phyloP scores from a whole-genome alignment of 2,329 filamentous ascomycete species.

The Fusarium austroafricanum region DNA sequence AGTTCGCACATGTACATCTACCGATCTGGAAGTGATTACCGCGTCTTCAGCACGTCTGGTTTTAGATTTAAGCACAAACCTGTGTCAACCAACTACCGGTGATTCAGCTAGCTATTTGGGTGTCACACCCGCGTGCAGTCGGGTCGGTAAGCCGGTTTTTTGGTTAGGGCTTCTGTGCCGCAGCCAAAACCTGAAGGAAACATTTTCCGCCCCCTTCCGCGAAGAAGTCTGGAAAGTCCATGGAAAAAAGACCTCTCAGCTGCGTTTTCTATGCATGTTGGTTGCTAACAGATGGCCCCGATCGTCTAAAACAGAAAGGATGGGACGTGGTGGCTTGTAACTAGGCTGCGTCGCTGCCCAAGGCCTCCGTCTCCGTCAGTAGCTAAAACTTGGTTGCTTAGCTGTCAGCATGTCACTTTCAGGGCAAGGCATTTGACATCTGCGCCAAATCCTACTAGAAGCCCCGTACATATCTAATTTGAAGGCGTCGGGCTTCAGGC shows the following conservation, averaged over 20 bases:
- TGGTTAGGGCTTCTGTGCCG: background rate
- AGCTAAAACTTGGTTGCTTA: conserved; percentile 17
- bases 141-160: too few species aligned
- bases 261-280: conserved; percentile 1
- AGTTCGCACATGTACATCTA: background rate
- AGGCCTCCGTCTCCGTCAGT: background rate
- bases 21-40: conserved; percentile 16
- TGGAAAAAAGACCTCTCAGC: too few species aligned
- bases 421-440: background rate
- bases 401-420: background rate
- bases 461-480: background rate
- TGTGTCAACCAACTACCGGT: background rate
- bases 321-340: background rate
- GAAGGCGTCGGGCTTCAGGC: background rate
- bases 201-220: background rate
- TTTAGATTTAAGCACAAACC: background rate
- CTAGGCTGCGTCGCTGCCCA: conserved; percentile 1
- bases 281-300: background rate
- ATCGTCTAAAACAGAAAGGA: conserved; percentile 4
- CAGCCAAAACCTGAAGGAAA: background rate
- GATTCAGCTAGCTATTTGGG: too few species aligned
- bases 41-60: background rate
- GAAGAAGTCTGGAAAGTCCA: background rate
- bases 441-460: conserved; percentile 1
- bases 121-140: too few species aligned